Conservation (phyloP, 1,284 basidiomycete species). For the Bjerkandera adusta region DNA sequence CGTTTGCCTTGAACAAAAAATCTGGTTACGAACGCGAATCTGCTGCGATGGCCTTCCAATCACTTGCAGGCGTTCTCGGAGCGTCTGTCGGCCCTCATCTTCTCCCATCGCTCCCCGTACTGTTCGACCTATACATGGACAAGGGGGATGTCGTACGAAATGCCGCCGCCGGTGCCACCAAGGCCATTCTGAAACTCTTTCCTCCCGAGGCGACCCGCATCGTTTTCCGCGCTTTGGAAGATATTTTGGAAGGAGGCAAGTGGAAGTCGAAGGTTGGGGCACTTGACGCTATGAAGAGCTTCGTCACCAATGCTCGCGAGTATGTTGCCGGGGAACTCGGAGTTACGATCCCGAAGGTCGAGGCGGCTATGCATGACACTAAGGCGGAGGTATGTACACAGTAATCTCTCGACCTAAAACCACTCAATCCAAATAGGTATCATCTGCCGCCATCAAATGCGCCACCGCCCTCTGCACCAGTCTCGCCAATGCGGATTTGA, state of each 20-base stretch:
- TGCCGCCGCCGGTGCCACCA: constrained; percentile 83
- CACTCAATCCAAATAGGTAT: constrained; percentile 54
- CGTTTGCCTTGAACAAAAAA: constrained; percentile 86
- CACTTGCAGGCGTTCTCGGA: constrained; percentile 71
- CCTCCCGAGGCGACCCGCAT: constrained; percentile 82
- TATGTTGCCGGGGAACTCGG: constrained; percentile 86
- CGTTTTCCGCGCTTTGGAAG: constrained; percentile 73
- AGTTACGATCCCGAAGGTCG: constrained; percentile 83
- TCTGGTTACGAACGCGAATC: constrained; percentile 92
- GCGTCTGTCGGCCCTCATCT: constrained; percentile 82
- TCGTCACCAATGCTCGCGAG: constrained; percentile 73
- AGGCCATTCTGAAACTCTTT: constrained; percentile 80
- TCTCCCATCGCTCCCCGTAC: constrained; percentile 72
- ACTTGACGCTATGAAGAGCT: constrained; percentile 79
- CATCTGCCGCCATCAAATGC: constrained; percentile 86
- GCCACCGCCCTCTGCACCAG: constrained; percentile 92
- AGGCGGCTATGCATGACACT: constrained; percentile 95
- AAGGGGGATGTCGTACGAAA: constrained; percentile 91
- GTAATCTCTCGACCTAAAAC: constrained; percentile 3
- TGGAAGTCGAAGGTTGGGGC: constrained; percentile 97
- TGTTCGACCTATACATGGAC: constrained; percentile 91
- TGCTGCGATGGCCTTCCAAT: constrained; percentile 83
- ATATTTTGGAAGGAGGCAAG: constrained; percentile 81
- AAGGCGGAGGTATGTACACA: constrained; percentile 77
- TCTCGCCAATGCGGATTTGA: constrained; percentile 92